Percentiles rank a stretch among this genome's conserved stretches.
These are phyloP conservation scores for Naematelia encephala DNA, from an alignment of 768 basidiomycete species.

Conservation along the genomic window DNA sequence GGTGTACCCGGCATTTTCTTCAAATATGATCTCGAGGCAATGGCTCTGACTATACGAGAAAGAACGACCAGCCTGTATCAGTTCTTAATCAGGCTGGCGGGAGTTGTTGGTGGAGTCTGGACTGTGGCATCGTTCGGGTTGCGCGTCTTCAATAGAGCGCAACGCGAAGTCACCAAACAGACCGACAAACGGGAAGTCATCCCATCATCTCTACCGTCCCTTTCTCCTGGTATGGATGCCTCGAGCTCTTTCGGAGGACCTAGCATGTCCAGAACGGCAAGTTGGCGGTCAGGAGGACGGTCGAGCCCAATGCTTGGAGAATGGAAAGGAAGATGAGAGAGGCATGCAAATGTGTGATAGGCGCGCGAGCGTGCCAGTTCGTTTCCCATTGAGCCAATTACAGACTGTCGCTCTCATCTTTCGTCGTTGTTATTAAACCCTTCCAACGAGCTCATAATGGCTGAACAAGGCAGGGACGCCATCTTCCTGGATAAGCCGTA, in stretches of 20 bases:
- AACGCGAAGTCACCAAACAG: constrained; percentile 38
- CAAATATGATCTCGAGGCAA: constrained; percentile 94
- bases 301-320: not conserved
- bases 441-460: not conserved
- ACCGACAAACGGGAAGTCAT: constrained; percentile 16
- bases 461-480: constrained; percentile 10
- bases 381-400: too few relatives aligned
- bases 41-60: constrained; percentile 79
- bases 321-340: not conserved
- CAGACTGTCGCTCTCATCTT: too few relatives aligned
- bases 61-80: constrained; percentile 78
- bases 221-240: not conserved
- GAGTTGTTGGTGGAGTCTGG: constrained; percentile 73
- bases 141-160: constrained; percentile 44
- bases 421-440: too few relatives aligned
- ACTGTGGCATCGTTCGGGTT: constrained; percentile 47
- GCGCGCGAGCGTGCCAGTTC: too few relatives aligned
- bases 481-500: constrained; percentile 46
- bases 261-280: not conserved
- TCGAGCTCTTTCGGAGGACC: not conserved
- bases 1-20: constrained; percentile 93
- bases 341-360: not conserved
- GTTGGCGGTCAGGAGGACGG: not conserved
- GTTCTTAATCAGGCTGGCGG: constrained; percentile 75
- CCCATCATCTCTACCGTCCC: constrained; percentile 1